Percentiles rank a stretch among this genome's conserved stretches.
phyloP scores from a whole-genome alignment of 2,329 filamentous ascomycete genomes.

The Macrophomina phaseolina region DNA sequence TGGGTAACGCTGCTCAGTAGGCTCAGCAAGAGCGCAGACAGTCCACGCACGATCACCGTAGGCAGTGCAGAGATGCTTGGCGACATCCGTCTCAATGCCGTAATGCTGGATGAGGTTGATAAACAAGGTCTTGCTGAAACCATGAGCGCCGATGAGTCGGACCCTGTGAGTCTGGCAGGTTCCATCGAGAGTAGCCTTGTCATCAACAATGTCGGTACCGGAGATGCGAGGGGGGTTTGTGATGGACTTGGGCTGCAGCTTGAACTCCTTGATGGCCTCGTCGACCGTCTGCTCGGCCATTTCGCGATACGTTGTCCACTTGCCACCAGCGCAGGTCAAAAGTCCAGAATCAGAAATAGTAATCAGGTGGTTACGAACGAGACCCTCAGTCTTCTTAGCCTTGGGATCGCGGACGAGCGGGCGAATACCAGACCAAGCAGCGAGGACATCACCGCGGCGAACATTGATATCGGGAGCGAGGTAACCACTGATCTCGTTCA shows the following conservation, averaged over 20 bases:
- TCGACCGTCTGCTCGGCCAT: constrained; percentile 93
- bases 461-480: constrained; percentile 84
- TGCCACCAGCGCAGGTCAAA: constrained; percentile 84
- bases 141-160: constrained; percentile 81
- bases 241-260: constrained; percentile 63
- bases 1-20: constrained; percentile 80
- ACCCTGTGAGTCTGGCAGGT: constrained; percentile 84
- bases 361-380: constrained; percentile 86
- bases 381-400: constrained; percentile 81
- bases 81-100: constrained; percentile 88
- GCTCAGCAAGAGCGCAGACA: constrained; percentile 78
- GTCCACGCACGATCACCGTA: constrained; percentile 95
- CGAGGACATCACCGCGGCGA: constrained; percentile 83
- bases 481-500: constrained; percentile 82
- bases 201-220: constrained; percentile 72
- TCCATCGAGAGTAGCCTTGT: constrained; percentile 73
- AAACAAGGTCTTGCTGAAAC: constrained; percentile 88
- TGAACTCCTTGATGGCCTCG: constrained; percentile 73
- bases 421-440: constrained; percentile 87
- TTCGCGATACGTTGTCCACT: constrained; percentile 92
- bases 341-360: constrained; percentile 80
- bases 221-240: constrained; percentile 69
- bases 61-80: constrained; percentile 82
- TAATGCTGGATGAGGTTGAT: constrained; percentile 96
- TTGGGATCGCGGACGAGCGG: constrained; percentile 87